Evolutionary conservation across 192 early-diverging fungal species (phyloP).

Genomic region (Rhizophagus prolifer): DNA sequence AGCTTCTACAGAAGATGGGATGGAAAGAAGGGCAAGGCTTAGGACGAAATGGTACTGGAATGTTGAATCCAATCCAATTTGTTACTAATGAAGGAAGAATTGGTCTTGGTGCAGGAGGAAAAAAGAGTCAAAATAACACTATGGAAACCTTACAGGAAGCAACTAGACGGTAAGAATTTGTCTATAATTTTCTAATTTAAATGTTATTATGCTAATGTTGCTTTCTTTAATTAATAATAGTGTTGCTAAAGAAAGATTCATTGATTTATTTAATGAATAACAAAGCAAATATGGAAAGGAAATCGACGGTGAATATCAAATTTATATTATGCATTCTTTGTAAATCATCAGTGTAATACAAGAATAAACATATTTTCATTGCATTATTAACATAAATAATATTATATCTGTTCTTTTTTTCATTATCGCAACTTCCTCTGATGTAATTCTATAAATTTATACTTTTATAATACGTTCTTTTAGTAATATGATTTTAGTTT

Average conservation of each 20-base stretch:
- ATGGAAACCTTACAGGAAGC: constrained; percentile 27
- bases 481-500: neutral
- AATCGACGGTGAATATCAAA: neutral
- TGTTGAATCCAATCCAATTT: constrained; percentile 48
- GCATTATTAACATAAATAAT: constrained; percentile 4
- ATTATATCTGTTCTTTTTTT: neutral
- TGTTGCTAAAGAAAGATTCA: constrained; percentile 25
- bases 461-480: neutral
- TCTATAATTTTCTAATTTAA: neutral
- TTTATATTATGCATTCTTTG: neutral
- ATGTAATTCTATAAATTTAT: neutral
- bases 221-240: neutral
- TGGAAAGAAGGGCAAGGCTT: constrained; percentile 68
- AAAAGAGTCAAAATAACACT: neutral
- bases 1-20: constrained; percentile 63
- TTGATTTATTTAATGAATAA: constrained; percentile 23
- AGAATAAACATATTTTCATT: neutral
- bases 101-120: constrained; percentile 26
- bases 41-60: constrained; percentile 50
- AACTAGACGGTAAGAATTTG: constrained; percentile 14
- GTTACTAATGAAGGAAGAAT: constrained; percentile 21
- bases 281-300: neutral
- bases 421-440: too few relatives aligned
- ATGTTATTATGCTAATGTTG: neutral
- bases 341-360: neutral